A percentile compares a stretch with the other conserved stretches of the same genome.
phyloP scores from a whole-genome alignment of 768 basidiomycete genomes.

The Tephrocybe sp. region DNA sequence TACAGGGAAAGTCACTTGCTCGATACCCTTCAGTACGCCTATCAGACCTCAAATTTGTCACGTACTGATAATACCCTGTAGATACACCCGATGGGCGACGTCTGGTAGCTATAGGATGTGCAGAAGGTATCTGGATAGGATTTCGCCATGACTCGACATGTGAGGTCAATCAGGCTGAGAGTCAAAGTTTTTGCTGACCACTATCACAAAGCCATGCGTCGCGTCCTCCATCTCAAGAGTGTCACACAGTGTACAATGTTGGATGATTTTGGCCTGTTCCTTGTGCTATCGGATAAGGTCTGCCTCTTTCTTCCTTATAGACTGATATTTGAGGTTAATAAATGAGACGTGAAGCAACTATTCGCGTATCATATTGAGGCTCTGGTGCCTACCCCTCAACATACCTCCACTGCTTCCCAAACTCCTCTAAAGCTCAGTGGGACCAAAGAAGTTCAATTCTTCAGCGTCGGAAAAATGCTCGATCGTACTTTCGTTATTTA shows the following conservation, averaged over 20 bases:
- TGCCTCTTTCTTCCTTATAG: constrained; percentile 2
- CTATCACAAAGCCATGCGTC: constrained; percentile 69
- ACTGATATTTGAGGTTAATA: neutral
- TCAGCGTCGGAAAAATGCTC: constrained; percentile 86
- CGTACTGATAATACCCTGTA: constrained; percentile 34
- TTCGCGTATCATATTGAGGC: constrained; percentile 97
- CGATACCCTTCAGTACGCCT: constrained; percentile 82
- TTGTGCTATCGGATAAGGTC: constrained; percentile 92
- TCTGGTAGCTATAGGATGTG: constrained; percentile 87
- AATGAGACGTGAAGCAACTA: constrained; percentile 61
- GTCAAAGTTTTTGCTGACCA: constrained; percentile 26
- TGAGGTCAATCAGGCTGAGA: constrained; percentile 31
- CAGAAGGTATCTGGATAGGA: constrained; percentile 94
- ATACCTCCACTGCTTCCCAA: constrained; percentile 61
- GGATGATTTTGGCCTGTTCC: constrained; percentile 95
- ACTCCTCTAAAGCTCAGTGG: constrained; percentile 90
- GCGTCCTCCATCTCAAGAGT: constrained; percentile 88
- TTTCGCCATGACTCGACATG: constrained; percentile 85
- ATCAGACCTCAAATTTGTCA: constrained; percentile 9
- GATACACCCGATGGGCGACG: constrained; percentile 80
- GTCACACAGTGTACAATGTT: constrained; percentile 95
- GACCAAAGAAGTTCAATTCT: constrained; percentile 91
- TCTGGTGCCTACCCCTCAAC: constrained; percentile 83
- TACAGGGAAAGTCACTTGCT: constrained; percentile 89
- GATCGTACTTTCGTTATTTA: constrained; percentile 90